phyloP scores from a whole-genome alignment of 257 asterid species.

The Solanum pinnatisectum region DNA sequence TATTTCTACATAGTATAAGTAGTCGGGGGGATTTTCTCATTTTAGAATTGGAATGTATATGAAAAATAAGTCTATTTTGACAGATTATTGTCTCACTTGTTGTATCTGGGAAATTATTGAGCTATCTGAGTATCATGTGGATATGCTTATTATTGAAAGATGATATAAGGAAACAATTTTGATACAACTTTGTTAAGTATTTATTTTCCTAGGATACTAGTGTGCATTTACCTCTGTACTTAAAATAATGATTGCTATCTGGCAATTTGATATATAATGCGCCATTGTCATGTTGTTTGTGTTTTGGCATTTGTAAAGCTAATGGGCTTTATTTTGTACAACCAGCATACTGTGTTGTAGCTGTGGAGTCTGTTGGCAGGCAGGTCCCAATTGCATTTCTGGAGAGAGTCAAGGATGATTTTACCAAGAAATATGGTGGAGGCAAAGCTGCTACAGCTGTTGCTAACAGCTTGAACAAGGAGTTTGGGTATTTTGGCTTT shows the following conservation, averaged over 20 bases:
- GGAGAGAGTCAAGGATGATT: conserved; percentile 79
- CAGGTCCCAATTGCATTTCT: conserved; percentile 84
- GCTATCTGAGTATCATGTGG: neutral
- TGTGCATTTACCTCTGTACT: neutral
- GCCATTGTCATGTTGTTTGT: neutral
- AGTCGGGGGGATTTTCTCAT: neutral
- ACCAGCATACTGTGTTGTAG: conserved; percentile 89
- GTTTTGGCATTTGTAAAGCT: neutral
- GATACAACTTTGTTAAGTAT: neutral
- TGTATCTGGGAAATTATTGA: neutral
- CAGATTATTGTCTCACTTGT: neutral
- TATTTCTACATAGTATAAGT: neutral
- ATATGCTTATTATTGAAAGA: neutral
- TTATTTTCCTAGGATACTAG: neutral
- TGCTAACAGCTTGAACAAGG: conserved; percentile 73
- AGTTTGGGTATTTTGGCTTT: conserved; percentile 50
- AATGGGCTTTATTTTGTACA: neutral
- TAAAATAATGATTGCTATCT: neutral
- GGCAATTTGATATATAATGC: neutral
- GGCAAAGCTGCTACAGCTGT: conserved; percentile 97
- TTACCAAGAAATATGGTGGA: conserved; percentile 79
- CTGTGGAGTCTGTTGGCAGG: conserved; percentile 86
- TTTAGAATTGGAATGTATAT: neutral
- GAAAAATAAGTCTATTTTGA: neutral
- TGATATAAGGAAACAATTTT: neutral